phyloP scores from a whole-genome alignment of 140 eudicot species.

The Senecio squalidus region DNA sequence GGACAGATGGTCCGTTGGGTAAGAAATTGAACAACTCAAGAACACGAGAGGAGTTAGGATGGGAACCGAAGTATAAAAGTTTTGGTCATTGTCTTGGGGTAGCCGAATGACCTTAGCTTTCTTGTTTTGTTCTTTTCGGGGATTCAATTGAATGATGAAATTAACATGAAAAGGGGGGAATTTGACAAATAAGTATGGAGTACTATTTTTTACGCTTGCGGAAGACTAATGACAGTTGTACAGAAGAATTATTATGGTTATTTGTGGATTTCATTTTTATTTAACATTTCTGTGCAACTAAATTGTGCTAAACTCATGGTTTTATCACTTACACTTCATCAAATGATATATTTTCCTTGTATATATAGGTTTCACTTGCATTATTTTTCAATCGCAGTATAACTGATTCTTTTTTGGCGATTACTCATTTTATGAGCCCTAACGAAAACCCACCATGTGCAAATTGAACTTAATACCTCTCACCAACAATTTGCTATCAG shows the following conservation, averaged over 20 bases:
- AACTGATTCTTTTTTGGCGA: too few species aligned
- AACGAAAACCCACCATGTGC: too few species aligned
- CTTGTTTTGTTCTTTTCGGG: neutral
- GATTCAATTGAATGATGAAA: conserved; percentile 8
- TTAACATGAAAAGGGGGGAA: conserved; percentile 15
- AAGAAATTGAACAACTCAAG: conserved; percentile 75
- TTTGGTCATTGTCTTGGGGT: conserved; percentile 74
- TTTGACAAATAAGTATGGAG: neutral
- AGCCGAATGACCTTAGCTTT: conserved; percentile 21
- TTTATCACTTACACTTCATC: neutral
- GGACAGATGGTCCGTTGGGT: conserved; percentile 69
- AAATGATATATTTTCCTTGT: too few species aligned
- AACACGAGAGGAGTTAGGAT: conserved; percentile 67
- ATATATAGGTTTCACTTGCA: too few species aligned
- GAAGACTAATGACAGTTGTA: conserved; percentile 15
- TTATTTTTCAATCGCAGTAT: too few species aligned
- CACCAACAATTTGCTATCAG: too few species aligned
- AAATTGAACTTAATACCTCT: too few species aligned
- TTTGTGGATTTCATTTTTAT: too few species aligned
- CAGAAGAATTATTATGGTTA: conserved; percentile 18
- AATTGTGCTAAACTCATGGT: neutral
- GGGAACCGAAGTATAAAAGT: conserved; percentile 91
- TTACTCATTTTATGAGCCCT: too few species aligned
- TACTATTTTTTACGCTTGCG: conserved; percentile 13
- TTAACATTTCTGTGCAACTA: conserved; percentile 12